Base-by-base conservation (phyloP, 2,329 filamentous ascomycete species). In the Talaromyces sp. region DNA sequence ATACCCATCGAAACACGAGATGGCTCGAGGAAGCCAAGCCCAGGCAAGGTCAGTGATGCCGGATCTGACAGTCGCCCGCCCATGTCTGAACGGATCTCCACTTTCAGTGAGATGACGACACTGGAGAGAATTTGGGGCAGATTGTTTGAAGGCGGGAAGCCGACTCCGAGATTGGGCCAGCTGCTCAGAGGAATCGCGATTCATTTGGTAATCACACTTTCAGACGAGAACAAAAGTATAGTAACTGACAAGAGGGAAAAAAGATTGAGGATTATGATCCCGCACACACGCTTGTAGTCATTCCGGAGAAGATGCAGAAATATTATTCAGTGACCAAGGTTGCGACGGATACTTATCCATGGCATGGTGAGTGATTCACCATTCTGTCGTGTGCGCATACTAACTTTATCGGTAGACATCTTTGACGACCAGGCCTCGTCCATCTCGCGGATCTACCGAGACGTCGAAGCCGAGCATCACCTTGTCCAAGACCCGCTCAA, bases 121-220 rank as follows among this genome's bases (percentile, higher is more conserved):
- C 73, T 89, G 29, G 89, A 92, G 70, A 84, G 83, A 69, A 87
- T 87, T 69, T 96, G 91, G 91, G 88, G 90, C 6, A 80, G 80
- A 10, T 73, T 96, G 2, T 95, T 95, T 69, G 85, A 80, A 2
- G 80, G 86, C 29, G 88, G 87, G 0, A 81, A 83, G 59, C 85
- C 89, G 0, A 92, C 90, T 0, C 74, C 80, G 54, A 81, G 90
- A 56, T 80, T 93, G 17, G 83, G 84, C 0, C 84, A 92, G 64
- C 86, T 94, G 43, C 76, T 95, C 54, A 81, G 86, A 59, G 90
- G 90, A 0, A 78, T 96, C 60, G 90, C 90, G 12, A 80, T 85
- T 58, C 87, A 91, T 70, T 77, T 96, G 68, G 89, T 91, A 77
- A 67, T 83, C 73, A 7, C 14, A 41, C 19, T 55, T 5, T 26